Conservation (phyloP, 75 land plant species). For the Ceratopteris richardii region DNA sequence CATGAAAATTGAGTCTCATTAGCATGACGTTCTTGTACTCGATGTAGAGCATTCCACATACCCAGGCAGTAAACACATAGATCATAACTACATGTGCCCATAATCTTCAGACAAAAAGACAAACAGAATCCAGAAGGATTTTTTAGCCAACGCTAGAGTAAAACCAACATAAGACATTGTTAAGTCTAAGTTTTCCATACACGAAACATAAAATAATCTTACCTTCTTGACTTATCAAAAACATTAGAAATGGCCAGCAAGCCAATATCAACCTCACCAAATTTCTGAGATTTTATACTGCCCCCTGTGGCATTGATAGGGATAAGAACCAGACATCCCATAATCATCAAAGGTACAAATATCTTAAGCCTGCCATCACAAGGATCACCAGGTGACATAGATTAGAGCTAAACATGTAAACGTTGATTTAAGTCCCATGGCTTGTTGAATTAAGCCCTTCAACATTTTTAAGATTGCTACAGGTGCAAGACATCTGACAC, state of each 20-base stretch:
- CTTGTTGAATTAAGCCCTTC: too few relatives aligned
- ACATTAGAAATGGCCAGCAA: slow-evolving; percentile 51
- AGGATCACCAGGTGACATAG: neutral
- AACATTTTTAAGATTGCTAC: too few relatives aligned
- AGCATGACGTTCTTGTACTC: slow-evolving; percentile 57
- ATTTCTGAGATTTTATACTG: slow-evolving; percentile 10
- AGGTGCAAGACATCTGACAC: too few relatives aligned
- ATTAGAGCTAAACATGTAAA: too few relatives aligned
- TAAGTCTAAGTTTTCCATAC: too few relatives aligned
- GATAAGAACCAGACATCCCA: slow-evolving; percentile 43
- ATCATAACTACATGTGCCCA: slow-evolving; percentile 72
- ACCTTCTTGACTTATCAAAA: slow-evolving; percentile 46
- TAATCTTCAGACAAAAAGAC: slow-evolving; percentile 33
- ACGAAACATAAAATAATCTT: too few relatives aligned
- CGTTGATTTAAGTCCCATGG: too few relatives aligned
- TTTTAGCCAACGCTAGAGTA: too few relatives aligned
- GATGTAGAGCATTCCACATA: slow-evolving; percentile 59
- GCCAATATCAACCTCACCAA: slow-evolving; percentile 35
- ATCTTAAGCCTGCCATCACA: slow-evolving; percentile 47
- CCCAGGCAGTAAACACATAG: slow-evolving; percentile 75
- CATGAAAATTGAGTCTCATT: slow-evolving; percentile 70
- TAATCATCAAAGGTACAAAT: slow-evolving; percentile 48
- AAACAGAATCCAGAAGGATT: too few relatives aligned
- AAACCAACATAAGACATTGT: too few relatives aligned
- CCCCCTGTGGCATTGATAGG: slow-evolving; percentile 50